A percentile compares a stretch with the other conserved stretches of the same genome.
Conservation (phyloP, 192 early-diverging fungal genomes). For the Coemansia sp. region DNA sequence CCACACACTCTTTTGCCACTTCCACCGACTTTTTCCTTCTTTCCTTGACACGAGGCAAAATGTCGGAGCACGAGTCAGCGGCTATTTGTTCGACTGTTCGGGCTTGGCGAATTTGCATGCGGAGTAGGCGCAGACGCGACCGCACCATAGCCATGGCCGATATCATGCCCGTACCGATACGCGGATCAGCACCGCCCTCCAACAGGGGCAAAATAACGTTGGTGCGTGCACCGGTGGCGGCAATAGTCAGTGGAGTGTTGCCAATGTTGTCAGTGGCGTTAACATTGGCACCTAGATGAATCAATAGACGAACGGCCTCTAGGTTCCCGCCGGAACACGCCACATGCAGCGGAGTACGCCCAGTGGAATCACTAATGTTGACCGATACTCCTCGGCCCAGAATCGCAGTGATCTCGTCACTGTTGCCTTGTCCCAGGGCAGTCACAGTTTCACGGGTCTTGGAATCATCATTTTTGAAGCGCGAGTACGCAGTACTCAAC, state of each 20-base stretch:
- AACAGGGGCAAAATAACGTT: conserved; percentile 31
- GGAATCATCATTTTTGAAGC: neutral
- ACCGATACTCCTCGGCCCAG: conserved; percentile 18
- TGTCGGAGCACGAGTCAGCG: neutral
- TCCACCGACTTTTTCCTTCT: conserved; percentile 17
- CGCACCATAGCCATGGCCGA: conserved; percentile 48
- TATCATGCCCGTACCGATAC: conserved; percentile 25
- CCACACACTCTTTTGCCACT: conserved; percentile 41
- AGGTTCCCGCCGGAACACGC: conserved; percentile 34
- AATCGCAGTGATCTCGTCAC: conserved; percentile 25
- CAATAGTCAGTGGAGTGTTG: conserved; percentile 49
- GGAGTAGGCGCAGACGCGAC: conserved; percentile 34
- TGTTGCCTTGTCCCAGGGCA: conserved; percentile 32
- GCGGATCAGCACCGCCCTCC: conserved; percentile 44
- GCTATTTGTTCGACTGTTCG: conserved; percentile 13
- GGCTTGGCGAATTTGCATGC: conserved; percentile 24
- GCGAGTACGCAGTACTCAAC: neutral
- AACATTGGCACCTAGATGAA: conserved; percentile 44
- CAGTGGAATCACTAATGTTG: conserved; percentile 17
- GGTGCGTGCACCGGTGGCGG: conserved; percentile 30
- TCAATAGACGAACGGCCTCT: conserved; percentile 26
- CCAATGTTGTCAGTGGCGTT: conserved; percentile 31
- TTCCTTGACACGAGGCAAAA: conserved; percentile 10
- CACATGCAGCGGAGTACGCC: conserved; percentile 47
- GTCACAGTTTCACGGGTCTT: conserved; percentile 10